A percentile compares a stretch with the other conserved stretches of the same genome.
These are phyloP conservation scores for Globisporangium canariense DNA, from an alignment of 352 stramenopile species.

Conservation along the genomic window DNA sequence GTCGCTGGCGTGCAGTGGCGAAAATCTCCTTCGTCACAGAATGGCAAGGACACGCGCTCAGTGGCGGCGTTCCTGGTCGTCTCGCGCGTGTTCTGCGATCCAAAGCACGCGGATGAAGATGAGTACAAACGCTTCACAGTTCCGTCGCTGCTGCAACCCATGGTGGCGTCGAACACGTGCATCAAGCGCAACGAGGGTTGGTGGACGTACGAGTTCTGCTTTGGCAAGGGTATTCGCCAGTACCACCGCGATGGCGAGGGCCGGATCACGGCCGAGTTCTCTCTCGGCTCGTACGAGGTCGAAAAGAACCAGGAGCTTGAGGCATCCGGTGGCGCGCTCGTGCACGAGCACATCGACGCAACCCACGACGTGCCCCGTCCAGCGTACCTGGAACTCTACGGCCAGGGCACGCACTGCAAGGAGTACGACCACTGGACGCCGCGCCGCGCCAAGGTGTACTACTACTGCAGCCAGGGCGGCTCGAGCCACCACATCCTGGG, in stretches of 20 bases:
- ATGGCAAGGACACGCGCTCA: conserved; percentile 7
- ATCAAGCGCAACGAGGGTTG: conserved; percentile 77
- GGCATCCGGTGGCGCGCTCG: conserved; percentile 36
- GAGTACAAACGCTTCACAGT: conserved; percentile 51
- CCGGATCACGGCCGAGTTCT: conserved; percentile 64
- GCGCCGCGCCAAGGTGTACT: conserved; percentile 65
- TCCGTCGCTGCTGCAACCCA: conserved; percentile 44
- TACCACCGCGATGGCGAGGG: conserved; percentile 73
- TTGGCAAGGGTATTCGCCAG: conserved; percentile 63
- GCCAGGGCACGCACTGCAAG: conserved; percentile 67
- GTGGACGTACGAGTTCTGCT: conserved; percentile 86
- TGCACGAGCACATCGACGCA: conserved; percentile 74
- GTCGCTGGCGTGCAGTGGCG: conserved; percentile 47
- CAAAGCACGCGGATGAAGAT: conserved; percentile 42
- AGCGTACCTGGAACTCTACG: conserved; percentile 70
- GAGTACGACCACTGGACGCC: conserved; percentile 57
- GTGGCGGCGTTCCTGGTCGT: conserved; percentile 54
- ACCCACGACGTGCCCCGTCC: conserved; percentile 69
- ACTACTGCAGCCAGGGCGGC: conserved; percentile 71
- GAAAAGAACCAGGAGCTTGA: conserved; percentile 51
- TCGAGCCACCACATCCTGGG: conserved; percentile 66
- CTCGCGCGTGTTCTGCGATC: conserved; percentile 67
- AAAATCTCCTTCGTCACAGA: neutral
- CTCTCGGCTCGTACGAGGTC: conserved; percentile 51
- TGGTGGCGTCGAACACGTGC: conserved; percentile 49